These are phyloP conservation scores for Candolleomyces efflorescens DNA, from an alignment of 768 basidiomycete genomes.

Conservation along the genomic window DNA sequence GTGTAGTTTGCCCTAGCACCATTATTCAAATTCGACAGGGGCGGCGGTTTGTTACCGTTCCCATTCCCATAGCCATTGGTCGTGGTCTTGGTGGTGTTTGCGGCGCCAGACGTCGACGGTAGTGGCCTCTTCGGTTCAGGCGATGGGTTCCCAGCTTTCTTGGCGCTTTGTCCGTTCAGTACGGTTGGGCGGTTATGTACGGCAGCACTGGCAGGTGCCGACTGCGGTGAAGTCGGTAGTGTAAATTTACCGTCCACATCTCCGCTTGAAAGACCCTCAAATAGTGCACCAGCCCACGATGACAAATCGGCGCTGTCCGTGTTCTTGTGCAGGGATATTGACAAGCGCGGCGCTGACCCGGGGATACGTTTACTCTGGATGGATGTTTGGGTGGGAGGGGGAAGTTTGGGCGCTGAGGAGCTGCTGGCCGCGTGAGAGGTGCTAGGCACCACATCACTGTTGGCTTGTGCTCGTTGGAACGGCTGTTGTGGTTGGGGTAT, in stretches of 20 bases:
- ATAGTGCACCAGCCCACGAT: conserved; percentile 51
- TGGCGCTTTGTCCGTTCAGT: neutral
- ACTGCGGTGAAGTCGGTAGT: conserved; percentile 3
- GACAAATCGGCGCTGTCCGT: conserved; percentile 42
- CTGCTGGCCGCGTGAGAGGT: neutral
- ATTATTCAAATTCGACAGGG: neutral
- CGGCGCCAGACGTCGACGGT: too few relatives aligned
- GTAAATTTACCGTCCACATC: conserved; percentile 12
- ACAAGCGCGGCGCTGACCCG: conserved; percentile 1
- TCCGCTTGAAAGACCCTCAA: conserved; percentile 44
- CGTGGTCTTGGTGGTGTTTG: too few relatives aligned
- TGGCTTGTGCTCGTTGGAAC: neutral
- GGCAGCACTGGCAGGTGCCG: conserved; percentile 1
- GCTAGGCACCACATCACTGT: neutral
- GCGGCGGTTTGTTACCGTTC: neutral
- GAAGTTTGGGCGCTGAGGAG: neutral
- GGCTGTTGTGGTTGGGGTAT: neutral
- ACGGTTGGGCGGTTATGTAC: neutral
- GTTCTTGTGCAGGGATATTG: conserved; percentile 32
- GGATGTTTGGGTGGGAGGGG: neutral
- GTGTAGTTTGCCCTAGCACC: neutral
- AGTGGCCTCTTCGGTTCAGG: too few relatives aligned
- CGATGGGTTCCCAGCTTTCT: too few relatives aligned
- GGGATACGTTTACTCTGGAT: neutral
- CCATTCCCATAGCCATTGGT: too few relatives aligned